Base-by-base conservation (phyloP, 2,329 filamentous ascomycete genomes). In the Fusarium duplospermum region DNA sequence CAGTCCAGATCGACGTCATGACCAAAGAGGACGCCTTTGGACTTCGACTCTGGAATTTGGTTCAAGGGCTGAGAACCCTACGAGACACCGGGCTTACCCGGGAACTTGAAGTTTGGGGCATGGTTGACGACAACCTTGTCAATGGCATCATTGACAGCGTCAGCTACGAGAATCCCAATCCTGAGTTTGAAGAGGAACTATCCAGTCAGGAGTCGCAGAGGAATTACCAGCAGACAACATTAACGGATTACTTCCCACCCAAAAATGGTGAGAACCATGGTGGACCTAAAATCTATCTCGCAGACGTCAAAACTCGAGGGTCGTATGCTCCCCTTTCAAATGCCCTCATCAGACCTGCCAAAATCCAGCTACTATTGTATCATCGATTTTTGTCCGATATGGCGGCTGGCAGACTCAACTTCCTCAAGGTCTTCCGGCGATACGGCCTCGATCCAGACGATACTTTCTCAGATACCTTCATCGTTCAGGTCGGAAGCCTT, bases 141-240 rank as follows among this genome's bases (percentile, higher is more conserved):
- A 96, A 94, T 76, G 96, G 96, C 2, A 86, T 98, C 59, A 97
- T 99, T 72, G 96, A 99, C 80, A 91, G 95, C 76, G 83, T 98
- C 18, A 94, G 91, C 64, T 93, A 93, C 77, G 86, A 90, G 22
- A 94, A 94, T 76, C 94, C 95, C 0, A 93, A 97, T 74, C 84
- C 88, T 0, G 89, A 90, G 29, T 89, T 93, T 11, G 93, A 96
- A 80, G 85, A 89, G 33, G 87, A 90, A 62, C 85, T 91, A 3
- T 78, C 77, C 31, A 81, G 79, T 20, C 83, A 82, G 61, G 81
- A 82, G 42, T 73, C 78, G 11, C 66, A 78, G 2, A 58, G 67
- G 1, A 70, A 74, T 1, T 72, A 77, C 11, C 80, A 78, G 4
- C 85, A 88, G 64, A 74, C 81, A 0, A 82, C 80, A 13, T 82